These are phyloP conservation scores for Sporothrix curviconia DNA, from an alignment of 2,329 filamentous ascomycete genomes.

Conservation along the genomic window DNA sequence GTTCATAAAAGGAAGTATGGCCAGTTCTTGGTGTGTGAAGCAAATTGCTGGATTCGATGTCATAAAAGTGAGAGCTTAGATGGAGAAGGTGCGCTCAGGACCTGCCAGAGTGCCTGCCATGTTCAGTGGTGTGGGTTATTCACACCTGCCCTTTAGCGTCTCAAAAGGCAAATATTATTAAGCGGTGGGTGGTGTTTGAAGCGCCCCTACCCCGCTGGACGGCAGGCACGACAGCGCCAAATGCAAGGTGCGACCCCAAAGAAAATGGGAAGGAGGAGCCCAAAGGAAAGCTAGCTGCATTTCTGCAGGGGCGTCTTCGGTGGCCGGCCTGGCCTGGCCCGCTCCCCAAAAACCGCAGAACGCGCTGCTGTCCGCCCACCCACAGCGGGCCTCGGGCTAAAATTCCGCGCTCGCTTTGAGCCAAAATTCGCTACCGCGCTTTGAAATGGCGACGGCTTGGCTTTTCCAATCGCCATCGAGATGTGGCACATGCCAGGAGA, in stretches of 20 bases:
- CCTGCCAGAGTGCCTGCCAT: no score
- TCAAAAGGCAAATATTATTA: no score
- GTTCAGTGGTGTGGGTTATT: no score
- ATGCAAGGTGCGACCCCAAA: background rate
- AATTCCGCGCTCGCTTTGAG: slow-evolving; percentile 9
- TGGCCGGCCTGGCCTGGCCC: no score
- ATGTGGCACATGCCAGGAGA: slow-evolving; percentile 39
- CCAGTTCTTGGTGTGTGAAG: background rate
- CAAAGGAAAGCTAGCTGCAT: background rate
- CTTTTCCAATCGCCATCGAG: slow-evolving; percentile 27
- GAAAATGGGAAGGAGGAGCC: background rate
- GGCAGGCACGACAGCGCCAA: background rate
- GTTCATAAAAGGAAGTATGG: background rate
- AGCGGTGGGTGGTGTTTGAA: no score
- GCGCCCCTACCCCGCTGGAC: background rate
- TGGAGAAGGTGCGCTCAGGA: background rate
- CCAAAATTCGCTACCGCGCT: slow-evolving; percentile 19
- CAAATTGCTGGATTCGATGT: no score
- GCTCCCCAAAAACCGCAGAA: background rate
- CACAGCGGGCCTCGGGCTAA: background rate
- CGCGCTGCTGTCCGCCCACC: background rate
- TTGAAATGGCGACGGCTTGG: no score
- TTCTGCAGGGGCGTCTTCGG: no score
- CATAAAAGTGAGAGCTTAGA: background rate
- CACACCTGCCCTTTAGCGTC: no score